Percentiles rank a stretch among this genome's conserved stretches.
Conservation (phyloP, 352 stramenopile species). For the Phytophthora quininea region DNA sequence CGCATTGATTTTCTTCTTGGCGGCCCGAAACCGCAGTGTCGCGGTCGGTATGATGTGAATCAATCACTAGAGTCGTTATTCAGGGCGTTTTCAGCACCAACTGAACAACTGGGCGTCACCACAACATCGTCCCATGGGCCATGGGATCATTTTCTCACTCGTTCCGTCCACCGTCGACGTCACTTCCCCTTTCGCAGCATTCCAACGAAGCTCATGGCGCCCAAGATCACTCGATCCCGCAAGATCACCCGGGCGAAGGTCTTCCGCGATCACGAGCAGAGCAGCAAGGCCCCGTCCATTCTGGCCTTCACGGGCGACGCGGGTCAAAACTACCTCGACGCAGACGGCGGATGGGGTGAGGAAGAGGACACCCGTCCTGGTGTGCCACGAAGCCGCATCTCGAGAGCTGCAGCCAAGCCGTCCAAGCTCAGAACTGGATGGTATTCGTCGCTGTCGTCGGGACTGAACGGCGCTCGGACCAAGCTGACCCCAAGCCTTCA, state of each 20-base stretch:
- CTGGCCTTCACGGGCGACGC: conserved; percentile 31
- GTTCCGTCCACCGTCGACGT: background rate
- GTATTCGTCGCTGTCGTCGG: conserved; percentile 26
- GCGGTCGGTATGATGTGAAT: too few species aligned
- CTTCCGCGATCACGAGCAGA: conserved; percentile 31
- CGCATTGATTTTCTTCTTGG: too few species aligned
- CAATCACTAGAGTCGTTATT: too few species aligned
- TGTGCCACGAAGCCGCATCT: background rate
- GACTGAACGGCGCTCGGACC: conserved; percentile 20
- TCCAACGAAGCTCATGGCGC: conserved; percentile 17
- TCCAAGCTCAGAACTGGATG: conserved; percentile 10
- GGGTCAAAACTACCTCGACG: conserved; percentile 33
- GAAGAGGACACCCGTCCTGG: background rate
- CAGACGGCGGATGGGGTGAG: conserved; percentile 17
- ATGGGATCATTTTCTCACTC: too few species aligned
- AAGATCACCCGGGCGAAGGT: conserved; percentile 17
- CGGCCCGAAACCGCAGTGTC: too few species aligned
- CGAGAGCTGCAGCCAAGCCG: conserved; percentile 6
- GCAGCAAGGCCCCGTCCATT: conserved; percentile 32
- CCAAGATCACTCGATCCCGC: conserved; percentile 6
- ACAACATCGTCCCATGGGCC: too few species aligned
- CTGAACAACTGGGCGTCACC: too few species aligned
- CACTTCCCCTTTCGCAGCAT: conserved; percentile 26
- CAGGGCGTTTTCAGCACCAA: too few species aligned
- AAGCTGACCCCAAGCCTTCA: conserved; percentile 21